These are phyloP conservation scores for Protostelium mycophagum DNA, from an alignment of 78 protist genomes.

Conservation along the genomic window DNA sequence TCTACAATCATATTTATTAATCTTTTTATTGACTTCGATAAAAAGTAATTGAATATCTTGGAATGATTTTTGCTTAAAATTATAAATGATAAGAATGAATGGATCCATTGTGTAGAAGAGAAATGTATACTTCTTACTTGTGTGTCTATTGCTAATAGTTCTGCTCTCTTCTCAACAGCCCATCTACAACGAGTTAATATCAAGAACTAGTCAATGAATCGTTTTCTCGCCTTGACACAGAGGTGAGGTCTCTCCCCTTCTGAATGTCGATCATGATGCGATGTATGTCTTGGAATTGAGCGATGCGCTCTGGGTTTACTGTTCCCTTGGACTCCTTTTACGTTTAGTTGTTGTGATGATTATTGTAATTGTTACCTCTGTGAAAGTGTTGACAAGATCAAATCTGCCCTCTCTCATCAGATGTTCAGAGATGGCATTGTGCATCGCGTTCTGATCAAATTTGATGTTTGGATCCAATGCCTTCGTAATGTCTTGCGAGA, in stretches of 20 bases:
- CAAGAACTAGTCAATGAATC: background rate
- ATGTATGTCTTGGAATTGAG: constrained; percentile 22
- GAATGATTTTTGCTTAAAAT: background rate
- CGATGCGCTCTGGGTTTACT: background rate
- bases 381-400: constrained; percentile 35
- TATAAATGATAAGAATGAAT: background rate
- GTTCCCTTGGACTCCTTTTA: background rate
- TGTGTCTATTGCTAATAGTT: background rate
- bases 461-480: background rate
- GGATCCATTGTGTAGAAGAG: background rate
- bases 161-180: background rate
- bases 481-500: background rate
- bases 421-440: constrained; percentile 53
- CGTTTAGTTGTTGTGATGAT: background rate
- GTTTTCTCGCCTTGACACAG: constrained; percentile 13
- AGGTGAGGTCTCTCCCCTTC: constrained; percentile 11
- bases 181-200: background rate
- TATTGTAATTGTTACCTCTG: constrained; percentile 5
- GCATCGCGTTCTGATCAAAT: constrained; percentile 21
- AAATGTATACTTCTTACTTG: background rate
- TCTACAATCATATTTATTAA: background rate
- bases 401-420: constrained; percentile 60
- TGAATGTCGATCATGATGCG: constrained; percentile 19
- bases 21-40: background rate
- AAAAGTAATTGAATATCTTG: background rate